phyloP scores from a whole-genome alignment of 2,329 filamentous ascomycete species.

The Blastomyces emzantsi region DNA sequence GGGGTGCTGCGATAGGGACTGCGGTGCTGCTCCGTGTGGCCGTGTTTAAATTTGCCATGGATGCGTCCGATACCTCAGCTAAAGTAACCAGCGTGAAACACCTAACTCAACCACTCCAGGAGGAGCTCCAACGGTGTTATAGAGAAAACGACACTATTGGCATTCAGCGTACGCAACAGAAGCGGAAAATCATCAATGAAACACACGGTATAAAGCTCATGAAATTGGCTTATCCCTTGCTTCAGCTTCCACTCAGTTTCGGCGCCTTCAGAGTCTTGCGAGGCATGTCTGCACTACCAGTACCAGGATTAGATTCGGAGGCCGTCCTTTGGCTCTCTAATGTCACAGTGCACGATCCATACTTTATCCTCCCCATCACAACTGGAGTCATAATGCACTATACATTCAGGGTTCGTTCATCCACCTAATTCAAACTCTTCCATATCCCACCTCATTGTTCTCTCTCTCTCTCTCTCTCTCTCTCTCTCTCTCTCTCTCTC shows the following conservation, averaged over 20 bases:
- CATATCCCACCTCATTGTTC: neutral
- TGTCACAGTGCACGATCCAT: constrained; percentile 67
- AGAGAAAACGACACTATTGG: constrained; percentile 40
- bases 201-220: constrained; percentile 46
- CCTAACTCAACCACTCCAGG: constrained; percentile 46
- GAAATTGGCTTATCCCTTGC: constrained; percentile 47
- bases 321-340: constrained; percentile 72
- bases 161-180: constrained; percentile 39
- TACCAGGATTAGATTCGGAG: constrained; percentile 65
- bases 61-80: constrained; percentile 53
- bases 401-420: constrained; percentile 48
- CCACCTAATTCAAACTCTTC: neutral
- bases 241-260: constrained; percentile 64
- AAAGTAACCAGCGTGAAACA: constrained; percentile 54
- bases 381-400: constrained; percentile 50
- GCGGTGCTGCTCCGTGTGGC: constrained; percentile 55
- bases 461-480: neutral
- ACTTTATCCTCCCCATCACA: constrained; percentile 59
- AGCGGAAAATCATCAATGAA: constrained; percentile 46
- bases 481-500: too few relatives aligned
- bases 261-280: constrained; percentile 71
- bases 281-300: constrained; percentile 66
- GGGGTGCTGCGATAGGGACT: constrained; percentile 59
- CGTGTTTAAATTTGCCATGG: constrained; percentile 58
- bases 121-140: constrained; percentile 43